These are phyloP conservation scores for Haematococcus sp. DNA, from an alignment of 139 green algal genomes.

Conservation along the genomic window DNA sequence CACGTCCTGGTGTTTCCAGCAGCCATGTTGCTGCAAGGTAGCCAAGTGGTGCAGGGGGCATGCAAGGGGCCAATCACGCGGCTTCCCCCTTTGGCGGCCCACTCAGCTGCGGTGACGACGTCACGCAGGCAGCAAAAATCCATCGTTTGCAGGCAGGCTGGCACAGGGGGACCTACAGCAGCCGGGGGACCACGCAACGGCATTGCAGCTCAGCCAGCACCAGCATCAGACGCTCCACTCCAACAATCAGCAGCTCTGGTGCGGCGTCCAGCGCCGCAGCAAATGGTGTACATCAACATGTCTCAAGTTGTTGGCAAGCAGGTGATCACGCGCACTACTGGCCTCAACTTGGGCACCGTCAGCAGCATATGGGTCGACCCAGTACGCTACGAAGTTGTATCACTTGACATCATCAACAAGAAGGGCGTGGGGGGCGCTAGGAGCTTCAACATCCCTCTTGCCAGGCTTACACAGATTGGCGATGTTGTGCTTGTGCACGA, in stretches of 20 bases:
- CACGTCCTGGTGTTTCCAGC: no score
- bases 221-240: not conserved
- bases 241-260: not conserved
- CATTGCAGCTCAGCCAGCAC: not conserved
- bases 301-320: conserved; percentile 44
- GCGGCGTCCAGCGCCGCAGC: not conserved
- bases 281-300: conserved; percentile 18
- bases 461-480: conserved; percentile 61
- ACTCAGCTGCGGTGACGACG: no score
- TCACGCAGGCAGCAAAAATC: no score
- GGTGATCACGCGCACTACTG: conserved; percentile 63
- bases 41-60: no score
- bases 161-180: no score
- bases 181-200: no score
- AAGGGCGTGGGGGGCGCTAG: conserved; percentile 23
- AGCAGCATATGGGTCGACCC: conserved; percentile 68
- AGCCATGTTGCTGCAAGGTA: no score
- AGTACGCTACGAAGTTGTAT: conserved; percentile 41
- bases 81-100: no score
- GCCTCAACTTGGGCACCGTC: conserved; percentile 56
- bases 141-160: no score
- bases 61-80: no score
- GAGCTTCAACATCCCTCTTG: conserved; percentile 52
- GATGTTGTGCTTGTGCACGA: conserved; percentile 81
- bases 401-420: conserved; percentile 60